Base-by-base conservation (phyloP, 768 basidiomycete genomes). In the Leccinum pellstonianum region DNA sequence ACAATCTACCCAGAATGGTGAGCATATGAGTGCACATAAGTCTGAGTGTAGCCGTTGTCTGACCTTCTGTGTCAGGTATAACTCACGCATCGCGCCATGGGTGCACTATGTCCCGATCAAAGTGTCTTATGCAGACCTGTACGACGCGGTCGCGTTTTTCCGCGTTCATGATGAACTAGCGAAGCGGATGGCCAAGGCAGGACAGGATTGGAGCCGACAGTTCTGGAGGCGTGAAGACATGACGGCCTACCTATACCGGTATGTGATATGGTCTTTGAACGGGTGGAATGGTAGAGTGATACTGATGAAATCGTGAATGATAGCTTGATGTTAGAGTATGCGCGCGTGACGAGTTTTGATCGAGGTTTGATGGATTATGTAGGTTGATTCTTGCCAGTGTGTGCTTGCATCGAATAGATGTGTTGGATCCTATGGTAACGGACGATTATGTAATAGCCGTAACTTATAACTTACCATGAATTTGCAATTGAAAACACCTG, bases 1-100 rank as follows among this genome's bases (percentile, higher is more conserved):
- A 89, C 87, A 0, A 80, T 89, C 61, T 89, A 86, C 66, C 87
- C 87, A 0, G 89, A 90, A 73, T 90, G 89, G 89, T 85, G 66
- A 12, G 75, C 15, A 17, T 6, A 25, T 5, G 12, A 12, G 1
- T 3, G 10, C 12, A 31, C 3, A 3, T 31, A 9, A 27, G 17
- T 15, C 7, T 4, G 15, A 19, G 15, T 2, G 6, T 54, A 41
- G 15, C 3, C 12, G 10, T 43, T 52, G 17, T 14, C 23, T 56
- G n/a, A 41, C 23, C 12, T 14, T 27, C 23, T 9, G 6, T 9
- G 6, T 9, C 62, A 85, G 84, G 84, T 86, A 75, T 60, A 75
- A 73, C 15, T 82, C 85, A 57, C 80, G 85, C 11, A 75, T 86
- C 49, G 79, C 76, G 31, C 86, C 88, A 0, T 90, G 88, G 87